Evolutionary conservation across 352 stramenopile genomes (phyloP).

Genomic region (Phytophthora palmivora): DNA sequence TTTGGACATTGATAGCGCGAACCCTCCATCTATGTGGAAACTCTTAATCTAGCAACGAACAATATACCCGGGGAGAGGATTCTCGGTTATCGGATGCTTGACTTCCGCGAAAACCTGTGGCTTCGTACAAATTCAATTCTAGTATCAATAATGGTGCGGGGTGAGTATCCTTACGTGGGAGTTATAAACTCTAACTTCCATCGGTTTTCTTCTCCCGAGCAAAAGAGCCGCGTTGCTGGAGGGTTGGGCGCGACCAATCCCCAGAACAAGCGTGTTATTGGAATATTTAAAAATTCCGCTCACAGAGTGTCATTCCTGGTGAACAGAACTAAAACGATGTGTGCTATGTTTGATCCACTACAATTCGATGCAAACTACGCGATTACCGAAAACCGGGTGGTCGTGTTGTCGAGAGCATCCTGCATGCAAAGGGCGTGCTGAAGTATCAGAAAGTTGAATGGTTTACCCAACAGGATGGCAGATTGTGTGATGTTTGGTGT

Average conservation of each 20-base stretch:
- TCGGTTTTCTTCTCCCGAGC: background rate
- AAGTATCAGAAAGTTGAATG: conserved; percentile 3
- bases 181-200: background rate
- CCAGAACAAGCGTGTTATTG: conserved; percentile 3
- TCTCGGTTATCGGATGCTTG: background rate
- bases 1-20: background rate
- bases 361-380: background rate
- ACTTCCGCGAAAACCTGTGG: conserved; percentile 1
- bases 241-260: background rate
- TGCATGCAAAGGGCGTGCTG: background rate
- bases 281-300: background rate
- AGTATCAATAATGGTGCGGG: background rate
- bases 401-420: background rate
- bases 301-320: conserved; percentile 15
- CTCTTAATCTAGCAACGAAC: conserved; percentile 1
- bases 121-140: conserved; percentile 1
- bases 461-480: conserved; percentile 15
- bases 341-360: conserved; percentile 9
- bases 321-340: background rate
- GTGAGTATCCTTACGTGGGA: conserved; percentile 1
- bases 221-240: conserved; percentile 2
- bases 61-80: background rate
- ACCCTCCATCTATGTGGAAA: background rate
- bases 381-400: background rate
- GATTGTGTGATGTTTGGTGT: conserved; percentile 17